A percentile compares a stretch with the other conserved stretches of the same genome.
Evolutionary conservation across 345 rosid genomes (phyloP).

Genomic region (Populus tremula): DNA sequence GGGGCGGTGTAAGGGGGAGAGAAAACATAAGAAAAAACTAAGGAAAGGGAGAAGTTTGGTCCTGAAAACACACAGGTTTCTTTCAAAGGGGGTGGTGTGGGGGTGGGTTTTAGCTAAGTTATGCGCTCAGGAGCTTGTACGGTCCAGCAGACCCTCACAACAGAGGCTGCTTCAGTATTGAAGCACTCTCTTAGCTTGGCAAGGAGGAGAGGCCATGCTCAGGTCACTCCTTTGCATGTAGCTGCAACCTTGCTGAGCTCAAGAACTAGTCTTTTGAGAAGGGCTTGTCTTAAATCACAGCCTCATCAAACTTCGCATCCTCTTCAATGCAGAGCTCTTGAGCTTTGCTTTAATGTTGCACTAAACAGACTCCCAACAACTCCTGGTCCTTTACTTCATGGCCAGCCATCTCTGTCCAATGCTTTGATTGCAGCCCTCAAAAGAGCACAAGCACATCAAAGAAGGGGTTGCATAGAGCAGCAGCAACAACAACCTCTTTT

Average conservation of each 20-base stretch:
- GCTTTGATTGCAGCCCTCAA: slow-evolving; percentile 55
- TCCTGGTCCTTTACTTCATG: slow-evolving; percentile 41
- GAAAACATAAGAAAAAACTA: slow-evolving; percentile 8
- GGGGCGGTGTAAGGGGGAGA: slow-evolving; percentile 18
- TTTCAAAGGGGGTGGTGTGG: slow-evolving; percentile 35
- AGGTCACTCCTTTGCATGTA: slow-evolving; percentile 79
- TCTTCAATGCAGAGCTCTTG: slow-evolving; percentile 54
- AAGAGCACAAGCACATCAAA: slow-evolving; percentile 52
- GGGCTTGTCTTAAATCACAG: slow-evolving; percentile 52
- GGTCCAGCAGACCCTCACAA: slow-evolving; percentile 92
- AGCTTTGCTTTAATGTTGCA: slow-evolving; percentile 61
- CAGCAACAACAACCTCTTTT: slow-evolving; percentile 54
- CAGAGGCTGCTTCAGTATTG: slow-evolving; percentile 95
- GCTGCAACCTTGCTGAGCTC: slow-evolving; percentile 49
- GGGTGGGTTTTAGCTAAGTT: slow-evolving; percentile 58
- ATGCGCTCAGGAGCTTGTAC: slow-evolving; percentile 95
- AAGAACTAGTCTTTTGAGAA: slow-evolving; percentile 42
- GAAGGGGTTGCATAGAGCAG: slow-evolving; percentile 48
- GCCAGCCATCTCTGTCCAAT: slow-evolving; percentile 48
- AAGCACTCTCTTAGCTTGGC: slow-evolving; percentile 91
- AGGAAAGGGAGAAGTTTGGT: slow-evolving; percentile 12
- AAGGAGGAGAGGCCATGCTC: slow-evolving; percentile 90
- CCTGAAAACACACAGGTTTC: slow-evolving; percentile 1
- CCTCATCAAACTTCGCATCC: slow-evolving; percentile 38
- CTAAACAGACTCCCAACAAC: slow-evolving; percentile 51